Conservation (phyloP, 768 basidiomycete species). For the Candolleomyces eurysporus region DNA sequence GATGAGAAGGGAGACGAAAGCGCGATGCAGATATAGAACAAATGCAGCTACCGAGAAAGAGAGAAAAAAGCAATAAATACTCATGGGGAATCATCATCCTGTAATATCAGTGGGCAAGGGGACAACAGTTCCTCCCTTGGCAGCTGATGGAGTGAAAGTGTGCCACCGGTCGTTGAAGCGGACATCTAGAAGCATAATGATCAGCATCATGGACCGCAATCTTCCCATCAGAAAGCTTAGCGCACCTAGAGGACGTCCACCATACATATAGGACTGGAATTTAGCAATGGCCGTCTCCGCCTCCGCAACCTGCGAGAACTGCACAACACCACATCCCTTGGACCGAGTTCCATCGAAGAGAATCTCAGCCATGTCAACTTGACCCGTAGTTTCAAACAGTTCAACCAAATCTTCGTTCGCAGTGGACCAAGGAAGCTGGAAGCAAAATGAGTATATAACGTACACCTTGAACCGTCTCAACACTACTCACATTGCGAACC, state of each 20-base stretch:
- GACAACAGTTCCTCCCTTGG: conserved; percentile 78
- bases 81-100: conserved; percentile 5
- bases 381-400: conserved; percentile 95
- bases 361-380: conserved; percentile 93
- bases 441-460: neutral
- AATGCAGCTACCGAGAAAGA: neutral
- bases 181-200: conserved; percentile 53
- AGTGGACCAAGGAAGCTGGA: conserved; percentile 95
- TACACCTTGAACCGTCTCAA: neutral
- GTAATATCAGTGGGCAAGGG: conserved; percentile 59
- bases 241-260: conserved; percentile 81
- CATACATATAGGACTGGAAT: conserved; percentile 95
- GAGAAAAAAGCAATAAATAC: neutral
- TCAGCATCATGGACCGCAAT: neutral
- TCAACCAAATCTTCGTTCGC: conserved; percentile 98
- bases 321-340: conserved; percentile 94
- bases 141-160: conserved; percentile 84
- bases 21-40: no score
- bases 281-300: conserved; percentile 97
- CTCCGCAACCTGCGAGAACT: conserved; percentile 83
- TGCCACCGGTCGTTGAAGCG: conserved; percentile 97
- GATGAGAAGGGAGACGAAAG: no score
- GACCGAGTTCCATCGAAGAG: conserved; percentile 89
- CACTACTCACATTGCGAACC: conserved; percentile 90
- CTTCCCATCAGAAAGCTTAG: conserved; percentile 8